A percentile compares a stretch with the other conserved stretches of the same genome.
phyloP scores from a whole-genome alignment of 495 filamentous ascomycete genomes.

The Cairneyella variabilis region DNA sequence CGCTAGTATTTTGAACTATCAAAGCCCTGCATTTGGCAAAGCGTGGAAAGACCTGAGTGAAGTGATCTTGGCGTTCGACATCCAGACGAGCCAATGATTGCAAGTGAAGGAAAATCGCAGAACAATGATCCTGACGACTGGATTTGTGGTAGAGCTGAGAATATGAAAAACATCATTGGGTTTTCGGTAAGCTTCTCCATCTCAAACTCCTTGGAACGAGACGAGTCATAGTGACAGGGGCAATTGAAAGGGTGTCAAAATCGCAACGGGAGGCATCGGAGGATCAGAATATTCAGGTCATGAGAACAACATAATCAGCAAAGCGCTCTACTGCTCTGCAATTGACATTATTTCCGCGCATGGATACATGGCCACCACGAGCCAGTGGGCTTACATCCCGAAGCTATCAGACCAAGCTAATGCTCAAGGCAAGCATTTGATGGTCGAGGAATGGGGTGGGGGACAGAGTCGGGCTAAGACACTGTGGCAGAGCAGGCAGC shows the following conservation, averaged over 20 bases:
- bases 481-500: neutral
- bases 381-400: slow-evolving; percentile 7
- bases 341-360: slow-evolving; percentile 15
- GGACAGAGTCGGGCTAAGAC: neutral
- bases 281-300: slow-evolving; percentile 4
- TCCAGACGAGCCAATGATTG: slow-evolving; percentile 36
- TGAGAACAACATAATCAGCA: slow-evolving; percentile 4
- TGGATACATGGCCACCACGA: slow-evolving; percentile 5
- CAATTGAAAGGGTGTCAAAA: slow-evolving; percentile 8
- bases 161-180: slow-evolving; percentile 21
- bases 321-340: neutral
- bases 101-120: slow-evolving; percentile 16
- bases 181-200: neutral
- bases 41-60: slow-evolving; percentile 32
- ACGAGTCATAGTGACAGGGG: too few species aligned
- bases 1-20: slow-evolving; percentile 31
- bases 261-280: slow-evolving; percentile 10
- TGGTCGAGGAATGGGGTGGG: slow-evolving; percentile 15
- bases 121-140: slow-evolving; percentile 30
- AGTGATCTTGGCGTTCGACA: slow-evolving; percentile 37
- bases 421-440: neutral
- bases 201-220: too few species aligned
- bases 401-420: neutral
- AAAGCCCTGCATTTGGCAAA: slow-evolving; percentile 28
- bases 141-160: slow-evolving; percentile 30